Evolutionary conservation across 352 stramenopile species (phyloP).

Genomic region (Phytophthora fragariaefolia): DNA sequence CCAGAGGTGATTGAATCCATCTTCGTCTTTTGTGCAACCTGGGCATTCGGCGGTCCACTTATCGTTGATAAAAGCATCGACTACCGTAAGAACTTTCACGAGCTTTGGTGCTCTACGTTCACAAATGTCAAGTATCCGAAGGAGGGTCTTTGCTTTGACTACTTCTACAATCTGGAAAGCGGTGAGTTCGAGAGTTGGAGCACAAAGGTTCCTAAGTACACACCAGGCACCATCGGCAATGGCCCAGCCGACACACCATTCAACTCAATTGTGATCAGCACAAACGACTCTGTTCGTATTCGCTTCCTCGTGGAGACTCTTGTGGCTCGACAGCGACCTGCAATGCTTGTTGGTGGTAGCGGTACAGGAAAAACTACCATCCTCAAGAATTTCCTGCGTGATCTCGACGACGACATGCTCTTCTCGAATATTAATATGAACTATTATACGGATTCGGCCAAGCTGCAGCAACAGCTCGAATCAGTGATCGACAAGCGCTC

Average conservation of each 20-base stretch:
- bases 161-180: constrained; percentile 95
- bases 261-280: constrained; percentile 96
- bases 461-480: constrained; percentile 95
- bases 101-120: constrained; percentile 84
- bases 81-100: constrained; percentile 91
- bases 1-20: constrained; percentile 94
- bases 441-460: constrained; percentile 96
- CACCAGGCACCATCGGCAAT: constrained; percentile 92
- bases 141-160: constrained; percentile 97
- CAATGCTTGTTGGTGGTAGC: constrained; percentile 96
- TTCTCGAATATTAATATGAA: constrained; percentile 98
- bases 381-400: constrained; percentile 95
- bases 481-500: constrained; percentile 97
- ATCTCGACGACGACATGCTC: constrained; percentile 93
- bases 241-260: constrained; percentile 95
- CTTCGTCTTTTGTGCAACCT: constrained; percentile 97
- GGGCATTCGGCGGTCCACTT: constrained; percentile 96
- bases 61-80: constrained; percentile 93
- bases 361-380: constrained; percentile 98
- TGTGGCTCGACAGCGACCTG: constrained; percentile 92
- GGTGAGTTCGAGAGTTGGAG: constrained; percentile 95
- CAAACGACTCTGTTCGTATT: constrained; percentile 95
- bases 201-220: constrained; percentile 93
- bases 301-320: constrained; percentile 96
- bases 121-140: constrained; percentile 94